A percentile compares a stretch with the other conserved stretches of the same genome.
Evolutionary conservation across 2,329 filamentous ascomycete species (phyloP).

Genomic region (Nemania sp.): DNA sequence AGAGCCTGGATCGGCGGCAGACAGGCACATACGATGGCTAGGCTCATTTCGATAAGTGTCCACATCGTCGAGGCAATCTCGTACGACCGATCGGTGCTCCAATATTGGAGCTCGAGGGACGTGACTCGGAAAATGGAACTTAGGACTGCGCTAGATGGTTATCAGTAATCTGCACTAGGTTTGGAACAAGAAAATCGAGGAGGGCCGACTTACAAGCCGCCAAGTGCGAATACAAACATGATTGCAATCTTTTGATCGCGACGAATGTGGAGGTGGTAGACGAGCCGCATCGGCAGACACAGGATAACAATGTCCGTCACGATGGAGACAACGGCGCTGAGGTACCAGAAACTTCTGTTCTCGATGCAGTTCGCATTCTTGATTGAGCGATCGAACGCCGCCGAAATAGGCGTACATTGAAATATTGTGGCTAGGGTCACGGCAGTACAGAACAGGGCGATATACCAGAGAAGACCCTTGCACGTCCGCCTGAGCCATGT

Average conservation of each 20-base stretch:
- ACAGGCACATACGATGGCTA: slow-evolving; percentile 45
- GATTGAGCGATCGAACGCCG: slow-evolving; percentile 38
- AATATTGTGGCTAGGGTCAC: slow-evolving; percentile 40
- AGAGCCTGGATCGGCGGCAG: slow-evolving; percentile 42
- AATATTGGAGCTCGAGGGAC: slow-evolving; percentile 43
- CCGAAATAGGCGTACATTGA: slow-evolving; percentile 40
- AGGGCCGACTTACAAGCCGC: slow-evolving; percentile 44
- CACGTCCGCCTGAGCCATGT: slow-evolving; percentile 40
- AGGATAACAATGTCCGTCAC: slow-evolving; percentile 48
- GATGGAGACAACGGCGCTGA: slow-evolving; percentile 48
- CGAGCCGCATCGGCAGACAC: slow-evolving; percentile 46
- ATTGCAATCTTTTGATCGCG: slow-evolving; percentile 45
- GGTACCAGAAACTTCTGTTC: slow-evolving; percentile 48
- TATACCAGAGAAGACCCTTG: slow-evolving; percentile 29
- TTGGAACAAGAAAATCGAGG: not conserved
- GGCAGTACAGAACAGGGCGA: slow-evolving; percentile 37
- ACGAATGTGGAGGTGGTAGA: slow-evolving; percentile 46
- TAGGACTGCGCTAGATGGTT: slow-evolving; percentile 34
- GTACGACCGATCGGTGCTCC: slow-evolving; percentile 37
- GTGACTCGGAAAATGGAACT: slow-evolving; percentile 46
- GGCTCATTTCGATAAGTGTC: slow-evolving; percentile 46
- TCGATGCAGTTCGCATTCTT: slow-evolving; percentile 41
- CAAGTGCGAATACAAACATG: slow-evolving; percentile 47
- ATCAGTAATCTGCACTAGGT: not conserved
- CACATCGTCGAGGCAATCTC: slow-evolving; percentile 43